These are phyloP conservation scores for Bipolaris cookei DNA, from an alignment of 2,329 filamentous ascomycete genomes.

Conservation along the genomic window DNA sequence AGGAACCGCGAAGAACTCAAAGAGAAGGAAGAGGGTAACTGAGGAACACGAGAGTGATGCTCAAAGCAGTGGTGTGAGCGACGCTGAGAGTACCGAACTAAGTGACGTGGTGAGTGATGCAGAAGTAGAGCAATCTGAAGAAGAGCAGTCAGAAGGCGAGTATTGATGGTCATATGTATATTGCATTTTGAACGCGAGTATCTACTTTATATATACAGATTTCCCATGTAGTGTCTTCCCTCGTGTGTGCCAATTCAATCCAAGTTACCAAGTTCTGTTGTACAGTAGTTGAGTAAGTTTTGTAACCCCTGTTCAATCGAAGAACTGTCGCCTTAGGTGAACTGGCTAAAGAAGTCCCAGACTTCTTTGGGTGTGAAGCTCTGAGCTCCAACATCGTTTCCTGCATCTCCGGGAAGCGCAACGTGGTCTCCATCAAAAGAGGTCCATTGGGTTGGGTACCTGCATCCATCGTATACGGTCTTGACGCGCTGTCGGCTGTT, in stretches of 20 bases:
- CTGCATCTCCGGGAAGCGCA: constrained; percentile 26
- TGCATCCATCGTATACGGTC: constrained; percentile 38
- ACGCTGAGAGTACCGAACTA: constrained; percentile 18
- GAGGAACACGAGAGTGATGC: constrained; percentile 36
- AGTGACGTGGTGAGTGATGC: constrained; percentile 40
- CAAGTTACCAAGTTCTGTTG: background rate
- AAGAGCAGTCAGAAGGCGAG: constrained; percentile 4
- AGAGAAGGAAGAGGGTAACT: constrained; percentile 18
- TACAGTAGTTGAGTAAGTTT: no score
- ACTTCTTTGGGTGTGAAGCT: constrained; percentile 34
- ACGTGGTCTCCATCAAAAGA: constrained; percentile 28
- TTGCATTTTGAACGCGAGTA: background rate
- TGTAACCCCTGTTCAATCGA: background rate
- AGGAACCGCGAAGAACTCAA: constrained; percentile 23
- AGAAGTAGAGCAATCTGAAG: constrained; percentile 25
- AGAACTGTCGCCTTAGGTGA: background rate
- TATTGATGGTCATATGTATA: background rate
- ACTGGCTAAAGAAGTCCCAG: constrained; percentile 46
- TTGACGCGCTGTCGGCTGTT: constrained; percentile 22
- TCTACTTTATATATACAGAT: constrained; percentile 8
- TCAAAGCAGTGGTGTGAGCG: constrained; percentile 27
- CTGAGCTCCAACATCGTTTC: constrained; percentile 14
- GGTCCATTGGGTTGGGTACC: constrained; percentile 46
- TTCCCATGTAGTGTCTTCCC: background rate
- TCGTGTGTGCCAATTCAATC: background rate